Evolutionary conservation across 768 basidiomycete genomes (phyloP).

Genomic region (Macrolepiota fuliginosa): DNA sequence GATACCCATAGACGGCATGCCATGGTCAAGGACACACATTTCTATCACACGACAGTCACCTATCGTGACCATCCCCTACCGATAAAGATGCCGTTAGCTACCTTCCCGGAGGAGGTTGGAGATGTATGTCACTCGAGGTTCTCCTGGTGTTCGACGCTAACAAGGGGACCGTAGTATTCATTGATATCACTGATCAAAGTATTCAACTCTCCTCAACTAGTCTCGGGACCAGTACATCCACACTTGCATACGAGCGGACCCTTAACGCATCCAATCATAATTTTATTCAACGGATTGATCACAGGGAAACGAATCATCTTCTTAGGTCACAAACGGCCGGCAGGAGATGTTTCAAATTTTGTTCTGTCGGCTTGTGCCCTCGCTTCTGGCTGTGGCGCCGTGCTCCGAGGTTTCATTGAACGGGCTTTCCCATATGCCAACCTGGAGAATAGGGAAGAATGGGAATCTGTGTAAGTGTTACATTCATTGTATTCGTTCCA

Average conservation of each 20-base stretch:
- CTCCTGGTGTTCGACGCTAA: not conserved
- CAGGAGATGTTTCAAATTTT: conserved; percentile 86
- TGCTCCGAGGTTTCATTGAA: conserved; percentile 84
- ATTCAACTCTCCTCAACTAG: conserved; percentile 57
- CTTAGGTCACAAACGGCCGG: conserved; percentile 85
- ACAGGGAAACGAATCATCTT: conserved; percentile 97
- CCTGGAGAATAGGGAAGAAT: conserved; percentile 82
- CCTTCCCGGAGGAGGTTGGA: conserved; percentile 94
- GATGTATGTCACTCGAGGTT: conserved; percentile 56
- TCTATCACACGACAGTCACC: conserved; percentile 80
- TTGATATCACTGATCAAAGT: conserved; percentile 86
- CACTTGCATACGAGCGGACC: conserved; percentile 92
- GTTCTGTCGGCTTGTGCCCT: conserved; percentile 94
- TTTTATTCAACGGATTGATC: conserved; percentile 93
- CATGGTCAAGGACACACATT: conserved; percentile 86
- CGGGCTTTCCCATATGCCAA: conserved; percentile 96
- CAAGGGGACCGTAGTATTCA: conserved; percentile 63
- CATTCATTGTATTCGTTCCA: not conserved
- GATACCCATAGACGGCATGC: conserved; percentile 49
- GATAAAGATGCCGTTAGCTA: conserved; percentile 86
- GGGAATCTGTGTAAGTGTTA: conserved; percentile 77
- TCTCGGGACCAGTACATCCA: conserved; percentile 79
- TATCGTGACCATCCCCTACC: conserved; percentile 85
- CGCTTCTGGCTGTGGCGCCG: conserved; percentile 84
- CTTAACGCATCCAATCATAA: conserved; percentile 89